Conservation (phyloP, 257 asterid genomes). For the Phtheirospermum japonicum region DNA sequence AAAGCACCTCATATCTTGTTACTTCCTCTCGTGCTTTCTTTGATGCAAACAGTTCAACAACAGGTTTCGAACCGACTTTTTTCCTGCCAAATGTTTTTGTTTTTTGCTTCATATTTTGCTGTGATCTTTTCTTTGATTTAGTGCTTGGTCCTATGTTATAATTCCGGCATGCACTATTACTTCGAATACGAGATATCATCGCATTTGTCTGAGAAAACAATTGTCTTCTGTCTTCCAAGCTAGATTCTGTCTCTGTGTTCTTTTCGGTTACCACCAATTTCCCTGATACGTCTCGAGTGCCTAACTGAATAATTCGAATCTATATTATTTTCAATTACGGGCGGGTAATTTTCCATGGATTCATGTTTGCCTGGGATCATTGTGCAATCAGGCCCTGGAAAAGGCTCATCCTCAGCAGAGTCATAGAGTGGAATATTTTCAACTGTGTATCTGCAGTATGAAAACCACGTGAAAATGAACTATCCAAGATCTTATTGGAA, state of each 20-base stretch:
- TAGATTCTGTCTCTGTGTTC: conserved; percentile 31
- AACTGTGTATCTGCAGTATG: conserved; percentile 64
- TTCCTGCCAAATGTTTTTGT: conserved; percentile 46
- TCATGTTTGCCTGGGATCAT: conserved; percentile 35
- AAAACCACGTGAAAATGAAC: conserved; percentile 23
- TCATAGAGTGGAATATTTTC: conserved; percentile 89
- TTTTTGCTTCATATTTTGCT: conserved; percentile 41
- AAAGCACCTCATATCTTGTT: conserved; percentile 55
- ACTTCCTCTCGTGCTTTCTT: conserved; percentile 72
- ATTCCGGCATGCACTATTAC: conserved; percentile 56
- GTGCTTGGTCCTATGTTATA: conserved; percentile 49
- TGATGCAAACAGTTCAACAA: conserved; percentile 61
- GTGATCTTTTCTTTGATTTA: conserved; percentile 56
- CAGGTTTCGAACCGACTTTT: conserved; percentile 48
- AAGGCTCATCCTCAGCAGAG: conserved; percentile 89
- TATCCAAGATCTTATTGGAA: conserved; percentile 4
- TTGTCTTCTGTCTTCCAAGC: conserved; percentile 33
- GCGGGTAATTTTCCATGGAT: conserved; percentile 30
- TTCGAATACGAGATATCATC: conserved; percentile 54
- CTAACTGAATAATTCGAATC: conserved; percentile 32
- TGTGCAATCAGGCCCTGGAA: conserved; percentile 36
- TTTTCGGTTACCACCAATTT: conserved; percentile 36
- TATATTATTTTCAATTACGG: conserved; percentile 27
- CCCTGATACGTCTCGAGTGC: conserved; percentile 29
- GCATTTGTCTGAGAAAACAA: conserved; percentile 51